Conservation (phyloP, 2,329 filamentous ascomycete genomes). For the Verticillium alfalfae region DNA sequence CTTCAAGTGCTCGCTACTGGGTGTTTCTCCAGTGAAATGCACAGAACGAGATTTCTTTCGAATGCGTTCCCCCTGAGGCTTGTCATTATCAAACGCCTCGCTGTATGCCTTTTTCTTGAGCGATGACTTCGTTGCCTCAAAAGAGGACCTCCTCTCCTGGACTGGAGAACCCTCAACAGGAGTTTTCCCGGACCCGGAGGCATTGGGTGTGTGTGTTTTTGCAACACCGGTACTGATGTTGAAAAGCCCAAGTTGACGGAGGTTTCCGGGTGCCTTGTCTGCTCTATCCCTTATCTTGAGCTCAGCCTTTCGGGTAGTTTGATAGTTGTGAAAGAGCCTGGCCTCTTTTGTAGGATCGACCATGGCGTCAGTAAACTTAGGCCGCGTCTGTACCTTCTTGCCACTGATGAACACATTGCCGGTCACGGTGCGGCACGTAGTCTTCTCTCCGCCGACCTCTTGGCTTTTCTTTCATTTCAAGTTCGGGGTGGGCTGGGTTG, state of each 20-base stretch:
- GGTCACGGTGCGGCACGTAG: neutral
- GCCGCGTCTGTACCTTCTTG: slow-evolving; percentile 27
- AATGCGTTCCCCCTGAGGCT: neutral
- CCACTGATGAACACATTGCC: slow-evolving; percentile 42
- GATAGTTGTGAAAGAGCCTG: slow-evolving; percentile 32
- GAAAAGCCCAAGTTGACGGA: slow-evolving; percentile 19
- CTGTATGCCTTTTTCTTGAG: neutral
- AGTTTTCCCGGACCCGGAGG: neutral
- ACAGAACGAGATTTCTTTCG: slow-evolving; percentile 20
- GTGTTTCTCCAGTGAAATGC: slow-evolving; percentile 10
- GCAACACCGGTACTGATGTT: slow-evolving; percentile 17
- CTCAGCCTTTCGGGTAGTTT: slow-evolving; percentile 31
- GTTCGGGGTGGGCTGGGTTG: neutral
- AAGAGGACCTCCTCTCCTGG: neutral
- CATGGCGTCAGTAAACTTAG: slow-evolving; percentile 29
- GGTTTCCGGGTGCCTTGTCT: slow-evolving; percentile 31
- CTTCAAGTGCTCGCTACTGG: neutral
- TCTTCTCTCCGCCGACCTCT: neutral
- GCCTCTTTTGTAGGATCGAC: slow-evolving; percentile 32
- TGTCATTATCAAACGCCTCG: neutral
- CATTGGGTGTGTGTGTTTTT: neutral
- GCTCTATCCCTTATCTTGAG: slow-evolving; percentile 35
- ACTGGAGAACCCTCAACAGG: neutral
- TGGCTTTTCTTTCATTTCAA: neutral
- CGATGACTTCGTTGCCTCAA: neutral